phyloP scores from a whole-genome alignment of 2,329 filamentous ascomycete species.

The Aschersonia sp. region DNA sequence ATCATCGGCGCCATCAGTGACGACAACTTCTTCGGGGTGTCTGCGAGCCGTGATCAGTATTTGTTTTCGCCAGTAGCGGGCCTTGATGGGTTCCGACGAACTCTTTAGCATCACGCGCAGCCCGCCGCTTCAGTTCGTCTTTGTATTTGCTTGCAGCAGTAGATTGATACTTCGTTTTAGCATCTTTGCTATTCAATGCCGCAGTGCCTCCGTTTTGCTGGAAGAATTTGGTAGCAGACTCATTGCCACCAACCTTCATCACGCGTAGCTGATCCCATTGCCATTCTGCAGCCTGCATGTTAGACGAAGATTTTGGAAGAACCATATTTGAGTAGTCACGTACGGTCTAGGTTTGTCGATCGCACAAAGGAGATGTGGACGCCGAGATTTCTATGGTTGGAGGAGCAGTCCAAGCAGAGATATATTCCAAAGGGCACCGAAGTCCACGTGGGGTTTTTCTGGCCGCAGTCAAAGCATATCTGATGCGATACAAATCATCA shows the following conservation, averaged over 20 bases:
- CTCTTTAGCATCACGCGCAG: slow-evolving; percentile 71
- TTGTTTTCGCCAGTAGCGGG: background rate
- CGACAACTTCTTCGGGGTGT: slow-evolving; percentile 71
- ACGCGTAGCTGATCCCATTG: slow-evolving; percentile 96
- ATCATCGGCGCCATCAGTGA: slow-evolving; percentile 60
- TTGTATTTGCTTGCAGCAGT: slow-evolving; percentile 94
- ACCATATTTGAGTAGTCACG: slow-evolving; percentile 18
- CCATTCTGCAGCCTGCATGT: slow-evolving; percentile 48
- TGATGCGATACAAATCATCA: slow-evolving; percentile 17
- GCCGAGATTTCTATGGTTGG: slow-evolving; percentile 92
- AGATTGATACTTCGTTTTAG: slow-evolving; percentile 93
- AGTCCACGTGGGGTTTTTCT: slow-evolving; percentile 97
- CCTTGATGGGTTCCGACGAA: slow-evolving; percentile 27
- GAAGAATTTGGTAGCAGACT: slow-evolving; percentile 97
- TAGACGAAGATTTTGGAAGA: slow-evolving; percentile 6
- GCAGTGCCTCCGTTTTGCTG: slow-evolving; percentile 90
- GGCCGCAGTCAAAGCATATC: slow-evolving; percentile 97
- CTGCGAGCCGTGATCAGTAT: slow-evolving; percentile 25
- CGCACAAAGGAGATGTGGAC: slow-evolving; percentile 99
- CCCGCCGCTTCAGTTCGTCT: slow-evolving; percentile 81
- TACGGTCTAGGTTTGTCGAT: slow-evolving; percentile 97
- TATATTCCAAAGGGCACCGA: slow-evolving; percentile 97
- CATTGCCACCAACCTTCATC: slow-evolving; percentile 98
- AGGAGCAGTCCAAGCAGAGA: slow-evolving; percentile 92
- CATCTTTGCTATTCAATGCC: slow-evolving; percentile 88